Evolutionary conservation across 768 basidiomycete species (phyloP).

Genomic region (Imleria badia): DNA sequence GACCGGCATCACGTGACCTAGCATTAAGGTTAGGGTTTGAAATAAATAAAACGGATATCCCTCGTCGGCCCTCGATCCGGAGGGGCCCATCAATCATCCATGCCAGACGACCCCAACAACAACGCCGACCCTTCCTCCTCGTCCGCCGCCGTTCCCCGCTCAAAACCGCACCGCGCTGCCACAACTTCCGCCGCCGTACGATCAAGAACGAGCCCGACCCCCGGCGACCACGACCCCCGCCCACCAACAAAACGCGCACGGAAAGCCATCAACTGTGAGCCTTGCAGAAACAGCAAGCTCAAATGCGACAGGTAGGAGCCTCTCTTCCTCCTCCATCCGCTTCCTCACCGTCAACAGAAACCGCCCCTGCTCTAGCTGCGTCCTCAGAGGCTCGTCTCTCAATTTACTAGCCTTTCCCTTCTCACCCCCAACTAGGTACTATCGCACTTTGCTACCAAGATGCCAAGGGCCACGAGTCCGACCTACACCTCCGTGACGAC

Average conservation of each 20-base stretch:
- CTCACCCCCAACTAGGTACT: conserved; percentile 53
- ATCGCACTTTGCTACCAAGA: conserved; percentile 80
- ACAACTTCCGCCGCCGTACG: conserved; percentile 42
- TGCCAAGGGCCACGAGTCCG: conserved; percentile 61
- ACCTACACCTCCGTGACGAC: conserved; percentile 57
- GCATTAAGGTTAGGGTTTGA: conserved; percentile 26
- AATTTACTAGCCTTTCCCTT: conserved; percentile 4
- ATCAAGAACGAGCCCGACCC: conserved; percentile 45
- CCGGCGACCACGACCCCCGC: conserved; percentile 55
- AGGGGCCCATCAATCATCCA: conserved; percentile 26
- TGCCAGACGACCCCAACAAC: conserved; percentile 32
- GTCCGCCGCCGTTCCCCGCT: conserved; percentile 12
- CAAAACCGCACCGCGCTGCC: conserved; percentile 17
- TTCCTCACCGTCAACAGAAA: conserved; percentile 46
- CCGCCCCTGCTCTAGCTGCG: conserved; percentile 86
- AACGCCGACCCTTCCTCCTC: conserved; percentile 13
- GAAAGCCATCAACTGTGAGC: conserved; percentile 88
- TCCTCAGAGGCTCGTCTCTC: conserved; percentile 62
- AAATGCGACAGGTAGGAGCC: conserved; percentile 79
- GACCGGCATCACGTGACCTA: conserved; percentile 23
- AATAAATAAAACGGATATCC: conserved; percentile 22
- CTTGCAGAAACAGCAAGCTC: conserved; percentile 83
- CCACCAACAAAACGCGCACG: conserved; percentile 80
- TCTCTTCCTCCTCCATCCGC: neutral
- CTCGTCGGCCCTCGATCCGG: conserved; percentile 27